A percentile compares a stretch with the other conserved stretches of the same genome.
phyloP scores from a whole-genome alignment of 805 yeast genomes.

The Yarrowia porcina region DNA sequence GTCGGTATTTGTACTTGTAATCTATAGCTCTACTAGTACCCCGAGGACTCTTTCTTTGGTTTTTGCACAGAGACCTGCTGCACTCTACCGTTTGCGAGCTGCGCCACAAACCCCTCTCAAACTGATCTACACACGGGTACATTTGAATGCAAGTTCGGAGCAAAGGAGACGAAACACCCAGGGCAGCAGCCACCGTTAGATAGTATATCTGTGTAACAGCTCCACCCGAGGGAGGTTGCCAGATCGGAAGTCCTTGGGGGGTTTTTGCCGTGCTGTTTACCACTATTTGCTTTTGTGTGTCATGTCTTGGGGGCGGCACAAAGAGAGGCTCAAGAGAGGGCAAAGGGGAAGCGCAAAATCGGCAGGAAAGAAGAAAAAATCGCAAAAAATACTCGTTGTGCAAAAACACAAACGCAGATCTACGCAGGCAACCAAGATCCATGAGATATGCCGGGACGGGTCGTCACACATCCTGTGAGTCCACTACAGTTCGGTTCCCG shows the following conservation, averaged over 20 bases:
- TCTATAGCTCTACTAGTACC: too few species aligned
- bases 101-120: slow-evolving; percentile 5
- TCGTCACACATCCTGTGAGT: background rate
- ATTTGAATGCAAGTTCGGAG: background rate
- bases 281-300: background rate
- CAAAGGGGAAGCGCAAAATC: background rate
- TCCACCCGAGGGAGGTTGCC: background rate
- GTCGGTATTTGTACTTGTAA: too few species aligned
- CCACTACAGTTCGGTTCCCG: background rate
- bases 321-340: background rate
- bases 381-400: background rate
- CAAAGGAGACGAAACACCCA: background rate
- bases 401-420: slow-evolving; percentile 5
- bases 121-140: slow-evolving; percentile 8
- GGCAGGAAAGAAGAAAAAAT: background rate
- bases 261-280: background rate
- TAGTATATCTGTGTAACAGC: background rate
- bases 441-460: slow-evolving; percentile 18
- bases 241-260: too few species aligned
- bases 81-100: background rate
- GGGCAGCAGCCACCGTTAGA: background rate
- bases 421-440: slow-evolving; percentile 21
- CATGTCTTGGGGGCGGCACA: background rate
- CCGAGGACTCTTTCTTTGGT: too few species aligned
- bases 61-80: background rate